phyloP scores from a whole-genome alignment of 306 rosid genomes.

The Begonia fuchsioides region DNA sequence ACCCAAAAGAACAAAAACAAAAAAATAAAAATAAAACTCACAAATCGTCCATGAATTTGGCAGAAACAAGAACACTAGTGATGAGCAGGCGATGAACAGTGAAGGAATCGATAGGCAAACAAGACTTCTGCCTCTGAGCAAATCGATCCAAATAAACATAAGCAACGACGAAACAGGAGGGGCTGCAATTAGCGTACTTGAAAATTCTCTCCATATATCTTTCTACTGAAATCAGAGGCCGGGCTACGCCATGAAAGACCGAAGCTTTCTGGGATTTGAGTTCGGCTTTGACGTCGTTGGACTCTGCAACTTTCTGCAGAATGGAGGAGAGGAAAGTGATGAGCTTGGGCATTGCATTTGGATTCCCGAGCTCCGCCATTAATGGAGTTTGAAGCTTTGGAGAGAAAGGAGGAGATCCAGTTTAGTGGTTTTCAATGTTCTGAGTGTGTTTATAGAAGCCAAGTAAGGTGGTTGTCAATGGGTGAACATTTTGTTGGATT shows the following conservation, averaged over 20 bases:
- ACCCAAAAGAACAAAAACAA: background rate
- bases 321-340: slow-evolving; percentile 67
- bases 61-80: slow-evolving; percentile 85
- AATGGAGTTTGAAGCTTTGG: background rate
- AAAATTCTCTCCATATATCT: slow-evolving; percentile 75
- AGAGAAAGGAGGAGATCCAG: too few relatives aligned
- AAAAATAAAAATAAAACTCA: slow-evolving; percentile 19
- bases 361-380: slow-evolving; percentile 86
- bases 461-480: slow-evolving; percentile 10
- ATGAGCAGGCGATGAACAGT: slow-evolving; percentile 81
- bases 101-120: slow-evolving; percentile 67
- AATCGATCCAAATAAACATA: slow-evolving; percentile 87
- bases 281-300: slow-evolving; percentile 45
- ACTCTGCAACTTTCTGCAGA: slow-evolving; percentile 64
- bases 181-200: slow-evolving; percentile 92
- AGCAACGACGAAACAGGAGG: slow-evolving; percentile 75
- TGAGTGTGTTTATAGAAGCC: background rate
- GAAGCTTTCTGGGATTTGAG: slow-evolving; percentile 50
- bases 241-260: slow-evolving; percentile 75
- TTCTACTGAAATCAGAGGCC: slow-evolving; percentile 66
- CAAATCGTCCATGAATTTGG: slow-evolving; percentile 98
- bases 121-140: slow-evolving; percentile 65
- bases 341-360: slow-evolving; percentile 51
- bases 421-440: too few relatives aligned
- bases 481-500: slow-evolving; percentile 8